phyloP scores from a whole-genome alignment of 2,329 filamentous ascomycete species.

The Aspergillus glaucus region DNA sequence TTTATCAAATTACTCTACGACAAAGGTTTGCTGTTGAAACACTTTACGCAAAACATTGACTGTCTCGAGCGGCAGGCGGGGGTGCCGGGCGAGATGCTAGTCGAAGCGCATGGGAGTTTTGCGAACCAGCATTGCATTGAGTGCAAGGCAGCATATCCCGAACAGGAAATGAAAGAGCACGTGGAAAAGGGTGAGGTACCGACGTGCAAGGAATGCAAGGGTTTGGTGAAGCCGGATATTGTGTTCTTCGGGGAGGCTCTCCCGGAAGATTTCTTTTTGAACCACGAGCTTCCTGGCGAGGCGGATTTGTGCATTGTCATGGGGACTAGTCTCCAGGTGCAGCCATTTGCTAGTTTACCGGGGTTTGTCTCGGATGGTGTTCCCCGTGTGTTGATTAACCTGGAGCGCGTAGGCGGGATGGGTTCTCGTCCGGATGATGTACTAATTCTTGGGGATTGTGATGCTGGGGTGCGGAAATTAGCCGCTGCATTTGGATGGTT shows the following conservation, averaged over 20 bases:
- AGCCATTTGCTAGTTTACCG: slow-evolving; percentile 82
- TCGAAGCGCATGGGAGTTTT: slow-evolving; percentile 95
- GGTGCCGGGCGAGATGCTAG: slow-evolving; percentile 69
- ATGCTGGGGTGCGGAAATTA: slow-evolving; percentile 70
- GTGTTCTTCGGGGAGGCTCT: slow-evolving; percentile 84
- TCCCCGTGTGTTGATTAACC: slow-evolving; percentile 81
- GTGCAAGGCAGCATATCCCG: slow-evolving; percentile 67
- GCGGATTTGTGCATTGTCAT: slow-evolving; percentile 79
- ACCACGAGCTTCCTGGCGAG: slow-evolving; percentile 48
- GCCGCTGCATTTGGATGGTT: slow-evolving; percentile 78
- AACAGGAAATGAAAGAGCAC: slow-evolving; percentile 64
- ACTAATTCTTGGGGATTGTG: slow-evolving; percentile 72
- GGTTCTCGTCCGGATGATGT: slow-evolving; percentile 80
- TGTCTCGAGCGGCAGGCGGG: slow-evolving; percentile 85
- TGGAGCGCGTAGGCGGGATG: slow-evolving; percentile 72
- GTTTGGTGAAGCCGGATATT: slow-evolving; percentile 87
- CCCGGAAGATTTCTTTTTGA: slow-evolving; percentile 59
- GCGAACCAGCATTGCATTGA: slow-evolving; percentile 87
- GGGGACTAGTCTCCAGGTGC: slow-evolving; percentile 81
- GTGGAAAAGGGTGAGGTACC: slow-evolving; percentile 65
- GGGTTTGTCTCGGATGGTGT: slow-evolving; percentile 53
- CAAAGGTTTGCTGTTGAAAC: slow-evolving; percentile 71
- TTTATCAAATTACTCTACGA: slow-evolving; percentile 78
- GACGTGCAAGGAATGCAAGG: slow-evolving; percentile 62
- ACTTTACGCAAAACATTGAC: slow-evolving; percentile 98